Evolutionary conservation across 1,284 basidiomycete species (phyloP).

Genomic region (Volvariella surrecta): DNA sequence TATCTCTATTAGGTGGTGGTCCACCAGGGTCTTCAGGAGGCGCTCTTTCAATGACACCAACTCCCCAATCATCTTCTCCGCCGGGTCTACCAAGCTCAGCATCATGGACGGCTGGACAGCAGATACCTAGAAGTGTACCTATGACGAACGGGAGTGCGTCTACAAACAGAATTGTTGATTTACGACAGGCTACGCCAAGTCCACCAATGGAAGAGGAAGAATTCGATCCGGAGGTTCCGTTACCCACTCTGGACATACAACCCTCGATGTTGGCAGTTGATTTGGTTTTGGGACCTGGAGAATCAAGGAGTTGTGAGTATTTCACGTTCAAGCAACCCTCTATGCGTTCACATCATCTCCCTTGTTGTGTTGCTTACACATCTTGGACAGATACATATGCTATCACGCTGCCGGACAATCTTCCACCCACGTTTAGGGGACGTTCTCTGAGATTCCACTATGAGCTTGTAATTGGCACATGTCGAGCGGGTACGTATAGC

Average conservation of each 20-base stretch:
- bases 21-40: slow-evolving; percentile 18
- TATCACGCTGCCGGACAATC: slow-evolving; percentile 62
- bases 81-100: slow-evolving; percentile 5
- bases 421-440: slow-evolving; percentile 89
- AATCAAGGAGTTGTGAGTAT: slow-evolving; percentile 72
- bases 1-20: slow-evolving; percentile 29
- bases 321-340: slow-evolving; percentile 3
- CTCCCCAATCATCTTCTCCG: slow-evolving; percentile 9
- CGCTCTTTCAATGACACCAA: slow-evolving; percentile 11
- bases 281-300: slow-evolving; percentile 66
- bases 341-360: slow-evolving; percentile 4
- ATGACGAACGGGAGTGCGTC: slow-evolving; percentile 10
- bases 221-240: slow-evolving; percentile 53
- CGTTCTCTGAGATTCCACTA: slow-evolving; percentile 82
- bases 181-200: neutral
- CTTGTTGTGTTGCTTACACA: slow-evolving; percentile 3
- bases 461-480: slow-evolving; percentile 81
- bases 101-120: neutral
- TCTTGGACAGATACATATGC: slow-evolving; percentile 63
- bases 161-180: slow-evolving; percentile 9
- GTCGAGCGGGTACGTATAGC: slow-evolving; percentile 39
- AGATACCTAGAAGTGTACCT: neutral
- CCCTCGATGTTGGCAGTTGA: slow-evolving; percentile 84
- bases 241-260: slow-evolving; percentile 77
- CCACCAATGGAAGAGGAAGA: slow-evolving; percentile 26